Evolutionary conservation across 1,284 basidiomycete genomes (phyloP).

Genomic region (Papiliotrema flavescens): DNA sequence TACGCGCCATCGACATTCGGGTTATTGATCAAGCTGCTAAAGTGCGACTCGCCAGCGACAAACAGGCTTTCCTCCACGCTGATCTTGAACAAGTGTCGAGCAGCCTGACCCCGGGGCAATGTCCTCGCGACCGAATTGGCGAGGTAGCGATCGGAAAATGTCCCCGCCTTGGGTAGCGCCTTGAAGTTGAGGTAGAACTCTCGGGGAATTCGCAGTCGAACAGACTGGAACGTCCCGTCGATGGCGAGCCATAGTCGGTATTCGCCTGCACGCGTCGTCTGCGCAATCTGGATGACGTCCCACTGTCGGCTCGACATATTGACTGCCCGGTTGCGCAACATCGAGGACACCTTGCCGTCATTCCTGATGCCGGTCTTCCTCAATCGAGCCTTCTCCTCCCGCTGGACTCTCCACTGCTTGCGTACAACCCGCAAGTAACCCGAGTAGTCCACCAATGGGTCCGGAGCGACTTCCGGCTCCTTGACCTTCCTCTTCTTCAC

Average conservation of each 20-base stretch:
- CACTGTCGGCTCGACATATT: slow-evolving; percentile 68
- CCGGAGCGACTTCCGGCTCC: slow-evolving; percentile 51
- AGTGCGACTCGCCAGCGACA: slow-evolving; percentile 80
- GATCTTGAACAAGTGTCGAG: slow-evolving; percentile 77
- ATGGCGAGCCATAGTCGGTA: slow-evolving; percentile 87
- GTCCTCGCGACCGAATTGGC: slow-evolving; percentile 71
- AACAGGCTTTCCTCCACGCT: slow-evolving; percentile 80
- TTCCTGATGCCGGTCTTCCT: slow-evolving; percentile 50
- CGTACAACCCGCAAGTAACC: slow-evolving; percentile 78
- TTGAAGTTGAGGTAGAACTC: slow-evolving; percentile 93
- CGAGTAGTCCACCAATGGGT: slow-evolving; percentile 65
- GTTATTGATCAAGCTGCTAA: slow-evolving; percentile 87
- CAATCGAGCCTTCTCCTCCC: slow-evolving; percentile 50
- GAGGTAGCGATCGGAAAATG: slow-evolving; percentile 69
- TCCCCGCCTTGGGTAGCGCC: slow-evolving; percentile 56
- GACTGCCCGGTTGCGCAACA: slow-evolving; percentile 71
- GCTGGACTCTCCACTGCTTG: slow-evolving; percentile 69
- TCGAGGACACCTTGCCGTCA: slow-evolving; percentile 59
- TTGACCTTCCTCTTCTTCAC: slow-evolving; percentile 55
- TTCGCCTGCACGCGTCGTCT: slow-evolving; percentile 72
- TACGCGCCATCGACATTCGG: slow-evolving; percentile 94
- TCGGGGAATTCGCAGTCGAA: slow-evolving; percentile 80
- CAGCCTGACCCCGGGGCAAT: slow-evolving; percentile 74
- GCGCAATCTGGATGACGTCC: slow-evolving; percentile 90
- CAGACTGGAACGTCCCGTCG: slow-evolving; percentile 70